Evolutionary conservation across 768 basidiomycete genomes (phyloP).

Genomic region (Boletus subcaerulescens): DNA sequence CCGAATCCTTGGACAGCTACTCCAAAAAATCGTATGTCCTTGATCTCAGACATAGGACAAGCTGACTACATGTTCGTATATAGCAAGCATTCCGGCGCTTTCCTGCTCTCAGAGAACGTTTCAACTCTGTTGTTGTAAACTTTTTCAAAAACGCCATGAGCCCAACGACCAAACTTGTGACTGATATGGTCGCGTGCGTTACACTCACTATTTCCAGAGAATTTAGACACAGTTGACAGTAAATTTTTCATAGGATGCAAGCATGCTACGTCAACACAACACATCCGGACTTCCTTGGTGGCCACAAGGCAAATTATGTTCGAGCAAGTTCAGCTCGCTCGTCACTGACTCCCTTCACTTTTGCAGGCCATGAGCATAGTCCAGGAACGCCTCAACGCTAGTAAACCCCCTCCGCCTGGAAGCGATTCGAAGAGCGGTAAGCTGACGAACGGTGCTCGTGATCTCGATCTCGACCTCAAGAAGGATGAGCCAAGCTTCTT

Average conservation of each 20-base stretch:
- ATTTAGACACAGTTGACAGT: not conserved
- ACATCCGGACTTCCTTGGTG: conserved; percentile 96
- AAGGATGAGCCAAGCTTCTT: conserved; percentile 93
- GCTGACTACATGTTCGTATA: conserved; percentile 5
- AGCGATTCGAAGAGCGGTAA: conserved; percentile 72
- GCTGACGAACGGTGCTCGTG: conserved; percentile 82
- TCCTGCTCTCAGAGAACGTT: conserved; percentile 93
- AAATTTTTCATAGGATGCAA: conserved; percentile 69
- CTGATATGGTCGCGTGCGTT: conserved; percentile 86
- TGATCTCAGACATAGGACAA: not conserved
- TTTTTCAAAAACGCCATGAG: conserved; percentile 95
- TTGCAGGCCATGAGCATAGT: conserved; percentile 84
- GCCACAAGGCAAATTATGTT: conserved; percentile 65
- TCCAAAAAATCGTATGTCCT: conserved; percentile 80
- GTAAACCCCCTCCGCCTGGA: conserved; percentile 58
- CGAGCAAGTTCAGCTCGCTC: not conserved
- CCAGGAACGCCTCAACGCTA: conserved; percentile 75
- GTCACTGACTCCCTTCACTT: conserved; percentile 4
- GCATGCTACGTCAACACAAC: conserved; percentile 99
- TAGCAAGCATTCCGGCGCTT: conserved; percentile 96
- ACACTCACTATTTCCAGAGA: not conserved
- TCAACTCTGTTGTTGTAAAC: conserved; percentile 93
- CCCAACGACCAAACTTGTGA: conserved; percentile 92
- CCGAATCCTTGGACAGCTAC: conserved; percentile 87
- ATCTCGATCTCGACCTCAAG: conserved; percentile 86